phyloP scores from a whole-genome alignment of 2,329 filamentous ascomycete genomes.

The Trichoderma arundinaceum region DNA sequence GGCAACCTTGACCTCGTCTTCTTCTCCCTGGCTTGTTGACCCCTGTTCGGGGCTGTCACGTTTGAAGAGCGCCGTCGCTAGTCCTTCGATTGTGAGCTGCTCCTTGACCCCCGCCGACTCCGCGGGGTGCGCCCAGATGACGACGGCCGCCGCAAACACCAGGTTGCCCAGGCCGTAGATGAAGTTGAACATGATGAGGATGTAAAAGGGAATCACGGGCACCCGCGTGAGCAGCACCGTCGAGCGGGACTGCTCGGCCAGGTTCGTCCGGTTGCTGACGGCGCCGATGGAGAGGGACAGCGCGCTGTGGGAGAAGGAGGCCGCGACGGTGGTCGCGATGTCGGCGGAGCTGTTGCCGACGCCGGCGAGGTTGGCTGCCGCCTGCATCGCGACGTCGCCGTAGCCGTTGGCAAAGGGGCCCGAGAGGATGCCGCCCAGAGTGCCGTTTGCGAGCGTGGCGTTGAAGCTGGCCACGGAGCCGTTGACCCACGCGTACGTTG shows the following conservation, averaged over 20 bases:
- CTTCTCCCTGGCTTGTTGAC: background rate
- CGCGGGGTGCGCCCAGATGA: background rate
- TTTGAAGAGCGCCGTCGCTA: background rate
- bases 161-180: background rate
- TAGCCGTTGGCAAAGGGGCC: background rate
- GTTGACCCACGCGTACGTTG: background rate
- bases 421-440: conserved; percentile 1
- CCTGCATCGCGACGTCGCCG: background rate
- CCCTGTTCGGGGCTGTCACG: background rate
- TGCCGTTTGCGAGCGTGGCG: background rate
- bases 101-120: background rate
- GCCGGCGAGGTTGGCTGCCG: background rate
- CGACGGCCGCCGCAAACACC: background rate
- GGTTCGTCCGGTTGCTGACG: background rate
- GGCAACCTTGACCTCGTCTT: background rate
- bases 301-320: background rate
- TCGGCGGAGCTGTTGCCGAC: background rate
- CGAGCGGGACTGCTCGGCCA: conserved; percentile 6
- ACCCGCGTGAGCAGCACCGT: background rate
- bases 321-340: background rate
- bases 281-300: background rate
- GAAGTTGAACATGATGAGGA: background rate
- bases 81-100: background rate
- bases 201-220: background rate
- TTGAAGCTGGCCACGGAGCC: background rate